phyloP scores from a whole-genome alignment of 2,329 filamentous ascomycete species.

The Tolypocladium cylindrosporum region DNA sequence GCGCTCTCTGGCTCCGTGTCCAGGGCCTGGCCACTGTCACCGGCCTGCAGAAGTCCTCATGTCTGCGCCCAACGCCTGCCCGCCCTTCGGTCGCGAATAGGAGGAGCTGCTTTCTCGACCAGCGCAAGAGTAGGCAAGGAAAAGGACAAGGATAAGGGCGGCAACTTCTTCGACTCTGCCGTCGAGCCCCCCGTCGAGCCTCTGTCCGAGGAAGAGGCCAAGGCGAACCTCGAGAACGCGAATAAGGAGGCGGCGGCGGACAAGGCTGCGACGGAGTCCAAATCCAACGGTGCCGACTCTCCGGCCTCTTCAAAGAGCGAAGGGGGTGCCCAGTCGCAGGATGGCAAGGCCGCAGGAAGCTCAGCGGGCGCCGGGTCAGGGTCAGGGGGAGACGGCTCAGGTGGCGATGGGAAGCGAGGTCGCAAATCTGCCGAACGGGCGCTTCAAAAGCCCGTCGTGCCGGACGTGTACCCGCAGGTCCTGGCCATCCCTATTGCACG shows the following conservation, averaged over 20 bases:
- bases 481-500: conserved; percentile 95
- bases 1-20: conserved; percentile 12
- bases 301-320: conserved; percentile 35
- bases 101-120: conserved; percentile 26
- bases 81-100: conserved; percentile 14
- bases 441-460: conserved; percentile 78
- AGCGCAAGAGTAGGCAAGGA: conserved; percentile 23
- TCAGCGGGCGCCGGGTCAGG: conserved; percentile 43
- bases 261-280: conserved; percentile 37
- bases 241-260: conserved; percentile 30
- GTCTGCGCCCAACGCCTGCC: conserved; percentile 22
- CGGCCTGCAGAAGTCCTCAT: conserved; percentile 16
- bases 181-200: conserved; percentile 31
- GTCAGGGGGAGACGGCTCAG: conserved; percentile 43
- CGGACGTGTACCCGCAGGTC: conserved; percentile 93
- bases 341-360: conserved; percentile 43
- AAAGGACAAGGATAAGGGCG: conserved; percentile 27
- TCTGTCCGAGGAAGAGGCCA: conserved; percentile 41
- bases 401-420: conserved; percentile 57
- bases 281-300: conserved; percentile 30
- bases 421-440: conserved; percentile 64
- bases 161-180: conserved; percentile 40
- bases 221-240: conserved; percentile 39
- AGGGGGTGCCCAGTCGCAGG: conserved; percentile 25
- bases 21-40: conserved; percentile 15